Evolutionary conservation across 495 filamentous ascomycete species (phyloP), one percentile per base, ranked within the genome.

Genomic region (Parmelia sp.): DNA sequence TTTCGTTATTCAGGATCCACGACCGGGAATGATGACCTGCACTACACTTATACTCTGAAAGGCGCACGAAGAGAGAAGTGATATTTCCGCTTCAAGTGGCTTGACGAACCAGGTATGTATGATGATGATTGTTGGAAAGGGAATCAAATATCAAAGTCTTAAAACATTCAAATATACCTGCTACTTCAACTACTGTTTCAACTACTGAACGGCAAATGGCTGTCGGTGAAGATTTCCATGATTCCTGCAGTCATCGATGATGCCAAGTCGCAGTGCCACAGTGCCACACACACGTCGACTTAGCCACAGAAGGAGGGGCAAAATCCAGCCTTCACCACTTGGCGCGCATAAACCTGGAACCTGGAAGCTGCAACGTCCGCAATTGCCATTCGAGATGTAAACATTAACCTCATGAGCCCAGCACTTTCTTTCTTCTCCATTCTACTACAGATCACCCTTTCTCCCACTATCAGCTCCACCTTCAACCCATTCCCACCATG

Each of bases 391-490:
- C 44, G n/a, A 47, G n/a, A 47, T 47, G 8, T 25, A 47, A 9
- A 11, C n/a, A 25, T 3, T 4, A 47, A 5, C 21, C 21, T 19
- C n/a, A 47, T 14, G 44, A 47, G 21, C 6, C 44, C n/a, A 25
- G 1, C 19, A 7, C 12, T 1, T 19, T 29, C 11, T 17, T 14
- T 29, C 25, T 51, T 51, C 1, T 17, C 25, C 17, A 12, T 2
- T 27, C 61, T 29, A 45, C 5, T 25, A 23, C 8, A 19, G 19
- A 21, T 9, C 21, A 47, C 29, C 40, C 15, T 63, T 57, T 42
- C 40, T 37, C 51, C 51, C 53, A 40, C 39, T 25, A 53, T 10
- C 62, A 33, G 14, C 40, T 39, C 62, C 53, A 51, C 47, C 25
- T 29, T 31, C 17, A 14, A 19, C 29, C 25, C 23, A 23, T 55